Evolutionary conservation across 2,329 filamentous ascomycete species (phyloP), one percentile per base, ranked within the genome.

Genomic region (Cercospora berteroae): DNA sequence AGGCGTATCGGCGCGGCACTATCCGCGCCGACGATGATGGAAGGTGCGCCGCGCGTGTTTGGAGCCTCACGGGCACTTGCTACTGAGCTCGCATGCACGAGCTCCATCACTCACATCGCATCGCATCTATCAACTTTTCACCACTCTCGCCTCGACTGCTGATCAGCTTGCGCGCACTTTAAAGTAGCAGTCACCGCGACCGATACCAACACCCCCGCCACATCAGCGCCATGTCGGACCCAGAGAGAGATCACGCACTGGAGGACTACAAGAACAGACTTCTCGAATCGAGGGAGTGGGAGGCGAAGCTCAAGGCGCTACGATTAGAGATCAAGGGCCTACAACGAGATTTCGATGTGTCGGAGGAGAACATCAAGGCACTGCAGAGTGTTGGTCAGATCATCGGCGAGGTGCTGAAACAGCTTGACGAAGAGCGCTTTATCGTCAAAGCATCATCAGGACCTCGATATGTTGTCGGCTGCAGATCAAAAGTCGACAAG

Each of bases 321-420:
- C 92, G 95, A 70, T 84, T 97, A 82, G 95, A 97, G 74, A 97
- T 99, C 81, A 99, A 98, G 84, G 93, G 91, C 68, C 83, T 98
- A 64, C 93, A 97, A 79, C 93, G 91, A 78, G 94, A 98, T 76
- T 99, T 94, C 77, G 94, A 99, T 80, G 89, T 94, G 74, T 98
- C 95, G 63, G 95, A 99, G 80, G 96, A 99, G 73, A 98, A 98
- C 83, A 98, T 99, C 86, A 99, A 99, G 85, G 95, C 95, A 73
- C 84, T 99, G 77, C 95, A 99, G 84, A 98, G 95, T 80, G 95
- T 99, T 64, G 95, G 95, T 60, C 95, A 99, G 84, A 99, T 99
- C 81, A 98, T 99, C 80, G 95, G 95, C 76, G 95, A 99, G 83
- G 96, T 99, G 69, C 84, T 99, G 78, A 99, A 99, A 85, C 96